Conservation (phyloP, 1,139 yeast species). For the Candida neerlandica region DNA sequence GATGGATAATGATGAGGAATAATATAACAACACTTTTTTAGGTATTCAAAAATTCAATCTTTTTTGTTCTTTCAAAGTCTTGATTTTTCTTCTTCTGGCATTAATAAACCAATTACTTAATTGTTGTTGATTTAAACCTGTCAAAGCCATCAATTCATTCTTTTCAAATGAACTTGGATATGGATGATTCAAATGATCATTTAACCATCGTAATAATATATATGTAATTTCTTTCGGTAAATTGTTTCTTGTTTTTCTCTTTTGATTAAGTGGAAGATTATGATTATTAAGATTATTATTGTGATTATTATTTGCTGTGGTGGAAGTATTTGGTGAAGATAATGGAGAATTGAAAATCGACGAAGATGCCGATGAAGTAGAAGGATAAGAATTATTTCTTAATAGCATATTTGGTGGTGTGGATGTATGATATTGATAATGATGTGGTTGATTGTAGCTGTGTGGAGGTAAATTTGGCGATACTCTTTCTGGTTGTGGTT, state of each 20-base stretch:
- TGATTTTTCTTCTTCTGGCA: constrained; percentile 85
- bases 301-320: not conserved
- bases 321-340: constrained; percentile 1
- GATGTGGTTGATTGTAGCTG: constrained; percentile 9
- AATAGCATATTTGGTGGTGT: constrained; percentile 4
- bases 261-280: constrained; percentile 9
- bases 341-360: constrained; percentile 7
- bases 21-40: not conserved
- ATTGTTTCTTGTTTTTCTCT: constrained; percentile 66
- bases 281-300: not conserved
- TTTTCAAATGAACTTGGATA: constrained; percentile 93
- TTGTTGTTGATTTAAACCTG: constrained; percentile 90
- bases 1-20: not conserved
- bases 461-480: constrained; percentile 10
- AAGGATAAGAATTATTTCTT: constrained; percentile 3
- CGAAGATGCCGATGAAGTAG: constrained; percentile 6
- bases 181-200: constrained; percentile 85
- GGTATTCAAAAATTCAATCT: constrained; percentile 21
- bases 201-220: constrained; percentile 79
- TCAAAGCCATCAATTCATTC: constrained; percentile 71
- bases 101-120: constrained; percentile 96
- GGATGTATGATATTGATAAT: constrained; percentile 6
- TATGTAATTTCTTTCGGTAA: constrained; percentile 88
- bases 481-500: constrained; percentile 8
- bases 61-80: constrained; percentile 45